phyloP scores from a whole-genome alignment of 192 early-diverging fungal genomes.

The Coemansia sp. region DNA sequence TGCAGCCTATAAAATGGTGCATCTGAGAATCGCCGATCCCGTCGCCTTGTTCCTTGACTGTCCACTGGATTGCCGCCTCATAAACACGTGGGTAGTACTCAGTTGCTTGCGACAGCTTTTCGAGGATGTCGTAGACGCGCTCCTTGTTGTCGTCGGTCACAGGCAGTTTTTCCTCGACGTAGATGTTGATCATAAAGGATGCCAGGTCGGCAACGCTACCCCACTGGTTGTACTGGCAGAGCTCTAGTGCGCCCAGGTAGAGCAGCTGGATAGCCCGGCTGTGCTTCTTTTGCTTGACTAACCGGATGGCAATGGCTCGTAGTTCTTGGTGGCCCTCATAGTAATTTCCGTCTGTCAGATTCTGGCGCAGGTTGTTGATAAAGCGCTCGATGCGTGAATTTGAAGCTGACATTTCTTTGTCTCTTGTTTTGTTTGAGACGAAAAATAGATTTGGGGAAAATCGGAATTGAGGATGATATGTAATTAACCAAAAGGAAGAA shows the following conservation, averaged over 20 bases:
- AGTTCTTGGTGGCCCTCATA: conserved; percentile 99
- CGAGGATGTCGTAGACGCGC: conserved; percentile 65
- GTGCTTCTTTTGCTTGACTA: conserved; percentile 85
- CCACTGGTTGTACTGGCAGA: conserved; percentile 78
- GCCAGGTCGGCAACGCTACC: conserved; percentile 83
- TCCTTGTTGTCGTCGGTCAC: conserved; percentile 70
- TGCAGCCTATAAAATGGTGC: conserved; percentile 46
- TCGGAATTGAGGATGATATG: background rate
- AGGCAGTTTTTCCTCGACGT: conserved; percentile 63
- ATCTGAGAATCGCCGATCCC: conserved; percentile 45
- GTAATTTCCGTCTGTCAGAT: conserved; percentile 81
- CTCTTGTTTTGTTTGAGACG: background rate
- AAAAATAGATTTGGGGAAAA: background rate
- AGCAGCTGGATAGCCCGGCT: conserved; percentile 75
- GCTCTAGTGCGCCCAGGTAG: conserved; percentile 72
- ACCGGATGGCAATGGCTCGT: conserved; percentile 86
- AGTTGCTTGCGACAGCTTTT: conserved; percentile 58
- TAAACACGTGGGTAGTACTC: conserved; percentile 51
- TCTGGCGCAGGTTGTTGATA: conserved; percentile 63
- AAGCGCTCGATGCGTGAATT: conserved; percentile 52
- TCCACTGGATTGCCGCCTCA: conserved; percentile 53
- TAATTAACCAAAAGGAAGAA: background rate
- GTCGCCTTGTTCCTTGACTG: conserved; percentile 23
- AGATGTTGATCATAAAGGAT: conserved; percentile 80
- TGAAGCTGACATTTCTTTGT: conserved; percentile 18